phyloP scores from a whole-genome alignment of 1,284 basidiomycete genomes.

The Rhodotorula mucilaginosa region DNA sequence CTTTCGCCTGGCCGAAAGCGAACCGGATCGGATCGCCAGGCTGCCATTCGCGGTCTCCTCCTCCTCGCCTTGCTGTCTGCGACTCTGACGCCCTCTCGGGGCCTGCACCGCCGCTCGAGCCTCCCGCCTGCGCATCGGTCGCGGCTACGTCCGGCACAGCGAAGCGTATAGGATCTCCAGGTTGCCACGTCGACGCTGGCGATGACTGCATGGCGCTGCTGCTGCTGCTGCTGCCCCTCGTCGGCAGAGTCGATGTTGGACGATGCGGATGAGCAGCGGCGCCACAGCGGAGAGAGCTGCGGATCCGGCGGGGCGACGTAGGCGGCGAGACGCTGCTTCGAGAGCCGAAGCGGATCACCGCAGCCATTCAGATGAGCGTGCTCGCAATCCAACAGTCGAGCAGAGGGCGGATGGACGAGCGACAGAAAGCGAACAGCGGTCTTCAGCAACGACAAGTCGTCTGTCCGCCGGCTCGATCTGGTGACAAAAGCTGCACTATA shows the following conservation, averaged over 20 bases:
- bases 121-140: too few species aligned
- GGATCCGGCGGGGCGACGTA: neutral
- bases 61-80: neutral
- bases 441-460: too few species aligned
- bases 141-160: neutral
- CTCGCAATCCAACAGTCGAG: too few species aligned
- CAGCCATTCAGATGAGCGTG: neutral
- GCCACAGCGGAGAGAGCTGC: neutral
- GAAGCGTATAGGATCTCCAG: slow-evolving; percentile 10
- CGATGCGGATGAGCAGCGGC: too few species aligned
- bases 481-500: too few species aligned
- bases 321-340: neutral
- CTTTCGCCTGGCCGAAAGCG: neutral
- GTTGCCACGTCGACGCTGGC: neutral
- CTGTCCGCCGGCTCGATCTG: too few species aligned
- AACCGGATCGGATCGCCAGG: slow-evolving; percentile 1
- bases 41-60: neutral
- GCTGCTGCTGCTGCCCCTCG: too few species aligned
- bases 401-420: neutral
- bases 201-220: too few species aligned
- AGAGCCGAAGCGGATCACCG: neutral
- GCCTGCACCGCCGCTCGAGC: neutral
- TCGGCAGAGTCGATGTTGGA: too few species aligned
- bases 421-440: neutral
- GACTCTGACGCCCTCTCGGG: neutral